A percentile compares a stretch with the other conserved stretches of the same genome.
Evolutionary conservation across 2,329 filamentous ascomycete species (phyloP).

Genomic region (Leptographium procerum): DNA sequence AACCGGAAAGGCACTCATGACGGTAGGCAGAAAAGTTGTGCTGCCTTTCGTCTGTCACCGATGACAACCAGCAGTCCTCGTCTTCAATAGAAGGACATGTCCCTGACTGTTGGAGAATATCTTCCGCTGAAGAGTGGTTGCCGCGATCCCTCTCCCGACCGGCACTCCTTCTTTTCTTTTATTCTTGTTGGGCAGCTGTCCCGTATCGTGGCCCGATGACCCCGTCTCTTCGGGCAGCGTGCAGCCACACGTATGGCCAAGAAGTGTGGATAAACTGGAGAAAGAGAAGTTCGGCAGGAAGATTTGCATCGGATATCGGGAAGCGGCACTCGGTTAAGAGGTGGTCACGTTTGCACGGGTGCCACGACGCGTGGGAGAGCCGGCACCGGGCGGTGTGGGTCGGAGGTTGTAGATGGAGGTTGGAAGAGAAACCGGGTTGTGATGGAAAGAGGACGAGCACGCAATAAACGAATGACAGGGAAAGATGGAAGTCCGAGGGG

Average conservation of each 20-base stretch:
- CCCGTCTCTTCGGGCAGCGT: neutral
- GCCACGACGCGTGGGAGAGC: neutral
- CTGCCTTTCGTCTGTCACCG: neutral
- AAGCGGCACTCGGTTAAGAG: neutral
- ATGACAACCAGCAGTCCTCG: neutral
- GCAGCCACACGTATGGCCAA: neutral
- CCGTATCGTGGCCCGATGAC: neutral
- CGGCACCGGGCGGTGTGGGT: neutral
- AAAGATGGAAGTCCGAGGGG: neutral
- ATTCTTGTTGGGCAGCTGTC: neutral
- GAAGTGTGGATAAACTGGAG: neutral
- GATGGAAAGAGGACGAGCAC: neutral
- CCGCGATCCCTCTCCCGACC: neutral
- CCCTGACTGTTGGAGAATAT: too few species aligned
- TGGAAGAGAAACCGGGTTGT: neutral
- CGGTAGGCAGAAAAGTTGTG: conserved; percentile 2
- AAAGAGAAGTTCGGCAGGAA: neutral
- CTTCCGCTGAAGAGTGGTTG: neutral
- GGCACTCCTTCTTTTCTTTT: neutral
- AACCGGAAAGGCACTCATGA: conserved; percentile 25
- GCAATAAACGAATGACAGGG: neutral
- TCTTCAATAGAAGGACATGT: neutral
- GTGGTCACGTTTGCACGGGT: neutral
- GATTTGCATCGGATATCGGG: neutral
- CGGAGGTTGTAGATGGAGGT: neutral